Conservation (phyloP, 192 early-diverging fungal genomes). For the Radiomyces spectabilis region DNA sequence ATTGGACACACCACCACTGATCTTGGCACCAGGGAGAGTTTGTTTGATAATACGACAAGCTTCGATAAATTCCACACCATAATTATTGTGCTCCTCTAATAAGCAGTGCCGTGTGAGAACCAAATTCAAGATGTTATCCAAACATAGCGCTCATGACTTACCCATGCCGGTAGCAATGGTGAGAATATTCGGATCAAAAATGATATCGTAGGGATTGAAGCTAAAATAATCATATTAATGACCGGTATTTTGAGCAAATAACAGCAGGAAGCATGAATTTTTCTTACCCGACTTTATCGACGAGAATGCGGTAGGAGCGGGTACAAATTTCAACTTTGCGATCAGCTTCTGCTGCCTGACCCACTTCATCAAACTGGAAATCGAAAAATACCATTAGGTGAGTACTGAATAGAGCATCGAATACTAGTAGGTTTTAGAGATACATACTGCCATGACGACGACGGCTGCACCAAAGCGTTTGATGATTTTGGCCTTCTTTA, state of each 20-base stretch:
- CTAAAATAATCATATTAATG: constrained; percentile 2
- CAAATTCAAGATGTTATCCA: not conserved
- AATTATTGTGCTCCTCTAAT: constrained; percentile 91
- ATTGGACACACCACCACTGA: constrained; percentile 96
- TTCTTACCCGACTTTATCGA: constrained; percentile 60
- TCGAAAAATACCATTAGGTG: not conserved
- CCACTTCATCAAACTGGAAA: constrained; percentile 79
- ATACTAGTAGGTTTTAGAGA: not conserved
- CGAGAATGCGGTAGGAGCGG: constrained; percentile 85
- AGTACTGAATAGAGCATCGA: not conserved
- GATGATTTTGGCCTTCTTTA: constrained; percentile 84
- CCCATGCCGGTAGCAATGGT: constrained; percentile 92
- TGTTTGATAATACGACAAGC: constrained; percentile 68
- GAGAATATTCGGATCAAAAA: constrained; percentile 90
- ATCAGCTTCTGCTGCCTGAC: constrained; percentile 79
- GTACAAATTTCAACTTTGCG: constrained; percentile 88
- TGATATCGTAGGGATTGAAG: constrained; percentile 33
- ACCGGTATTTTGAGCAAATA: not conserved
- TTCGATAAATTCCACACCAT: constrained; percentile 90
- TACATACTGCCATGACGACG: constrained; percentile 85
- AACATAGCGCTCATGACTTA: not conserved
- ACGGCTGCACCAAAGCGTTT: constrained; percentile 91
- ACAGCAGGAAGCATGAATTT: not conserved
- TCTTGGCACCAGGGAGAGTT: constrained; percentile 81
- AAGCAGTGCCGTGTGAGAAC: not conserved